These are phyloP conservation scores for Xylaria grammica DNA, from an alignment of 495 filamentous ascomycete genomes.

Conservation along the genomic window DNA sequence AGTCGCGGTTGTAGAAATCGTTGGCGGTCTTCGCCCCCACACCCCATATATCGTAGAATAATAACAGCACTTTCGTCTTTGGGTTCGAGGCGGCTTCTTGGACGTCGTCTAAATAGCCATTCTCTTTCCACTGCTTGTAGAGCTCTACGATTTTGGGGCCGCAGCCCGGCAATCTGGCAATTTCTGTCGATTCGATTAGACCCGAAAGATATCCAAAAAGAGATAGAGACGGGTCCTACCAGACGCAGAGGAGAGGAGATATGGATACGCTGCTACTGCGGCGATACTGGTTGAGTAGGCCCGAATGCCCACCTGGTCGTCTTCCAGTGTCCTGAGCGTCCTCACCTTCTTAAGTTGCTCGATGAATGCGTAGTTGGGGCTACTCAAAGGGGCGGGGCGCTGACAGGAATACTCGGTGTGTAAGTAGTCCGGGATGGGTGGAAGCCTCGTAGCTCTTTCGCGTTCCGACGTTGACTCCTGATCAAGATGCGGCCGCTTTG, in stretches of 20 bases:
- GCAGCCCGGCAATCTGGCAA: slow-evolving; percentile 78
- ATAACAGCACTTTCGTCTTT: slow-evolving; percentile 63
- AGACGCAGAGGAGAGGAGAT: slow-evolving; percentile 40
- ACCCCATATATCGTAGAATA: slow-evolving; percentile 86
- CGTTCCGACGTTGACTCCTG: slow-evolving; percentile 76
- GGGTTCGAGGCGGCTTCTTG: slow-evolving; percentile 67
- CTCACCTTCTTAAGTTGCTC: slow-evolving; percentile 75
- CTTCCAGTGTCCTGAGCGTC: slow-evolving; percentile 68
- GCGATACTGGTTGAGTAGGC: slow-evolving; percentile 91
- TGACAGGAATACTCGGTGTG: slow-evolving; percentile 79
- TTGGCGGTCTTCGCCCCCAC: slow-evolving; percentile 83
- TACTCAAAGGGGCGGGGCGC: slow-evolving; percentile 70
- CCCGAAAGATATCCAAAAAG: neutral
- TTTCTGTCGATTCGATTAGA: slow-evolving; percentile 52
- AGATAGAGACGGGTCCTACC: slow-evolving; percentile 29
- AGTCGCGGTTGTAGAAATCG: slow-evolving; percentile 83
- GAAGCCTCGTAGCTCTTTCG: slow-evolving; percentile 55
- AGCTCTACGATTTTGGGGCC: slow-evolving; percentile 78
- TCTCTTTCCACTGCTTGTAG: slow-evolving; percentile 73
- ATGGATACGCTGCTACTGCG: slow-evolving; percentile 79
- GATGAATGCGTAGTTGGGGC: slow-evolving; percentile 81
- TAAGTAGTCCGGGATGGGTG: slow-evolving; percentile 72
- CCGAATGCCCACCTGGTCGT: slow-evolving; percentile 79
- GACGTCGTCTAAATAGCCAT: slow-evolving; percentile 65
- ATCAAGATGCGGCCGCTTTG: slow-evolving; percentile 55